phyloP scores from a whole-genome alignment of 2,329 filamentous ascomycete species.

The Colletotrichum falcatum region DNA sequence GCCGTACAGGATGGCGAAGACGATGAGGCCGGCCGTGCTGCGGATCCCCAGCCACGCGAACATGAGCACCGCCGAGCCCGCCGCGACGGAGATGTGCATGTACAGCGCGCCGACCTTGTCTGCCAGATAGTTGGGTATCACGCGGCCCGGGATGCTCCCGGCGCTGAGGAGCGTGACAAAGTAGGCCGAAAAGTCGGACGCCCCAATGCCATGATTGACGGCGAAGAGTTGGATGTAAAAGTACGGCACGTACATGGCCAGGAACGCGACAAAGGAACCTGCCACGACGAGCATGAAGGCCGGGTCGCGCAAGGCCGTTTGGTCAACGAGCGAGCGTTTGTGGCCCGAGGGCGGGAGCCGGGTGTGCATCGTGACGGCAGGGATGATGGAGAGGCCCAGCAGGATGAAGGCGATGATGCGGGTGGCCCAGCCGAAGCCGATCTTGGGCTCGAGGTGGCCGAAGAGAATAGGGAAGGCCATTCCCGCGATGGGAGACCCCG shows the following conservation, averaged over 20 bases:
- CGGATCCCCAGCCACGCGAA: constrained; percentile 56
- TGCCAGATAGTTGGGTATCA: constrained; percentile 58
- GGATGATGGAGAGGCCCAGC: constrained; percentile 53
- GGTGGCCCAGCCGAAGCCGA: constrained; percentile 68
- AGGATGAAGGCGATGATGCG: constrained; percentile 59
- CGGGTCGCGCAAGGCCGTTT: constrained; percentile 51
- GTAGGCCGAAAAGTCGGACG: constrained; percentile 52
- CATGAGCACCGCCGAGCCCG: constrained; percentile 51
- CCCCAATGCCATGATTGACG: constrained; percentile 55
- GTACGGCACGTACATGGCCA: constrained; percentile 62
- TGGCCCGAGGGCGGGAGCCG: constrained; percentile 48
- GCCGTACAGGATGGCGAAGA: constrained; percentile 59
- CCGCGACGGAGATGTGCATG: constrained; percentile 50
- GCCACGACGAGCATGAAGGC: constrained; percentile 53
- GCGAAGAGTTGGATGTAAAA: constrained; percentile 60
- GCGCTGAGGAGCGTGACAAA: constrained; percentile 59
- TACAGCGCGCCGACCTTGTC: constrained; percentile 57
- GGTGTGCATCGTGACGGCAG: constrained; percentile 54
- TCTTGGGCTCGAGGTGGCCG: constrained; percentile 55
- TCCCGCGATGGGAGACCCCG: constrained; percentile 55
- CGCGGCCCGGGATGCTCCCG: constrained; percentile 58
- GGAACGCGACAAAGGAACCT: constrained; percentile 55
- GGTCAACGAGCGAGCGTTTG: constrained; percentile 51
- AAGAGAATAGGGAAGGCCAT: constrained; percentile 56
- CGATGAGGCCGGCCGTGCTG: constrained; percentile 51